Base-by-base conservation (phyloP, 2,329 filamentous ascomycete species). In the Coniochaeta hoffmannii region DNA sequence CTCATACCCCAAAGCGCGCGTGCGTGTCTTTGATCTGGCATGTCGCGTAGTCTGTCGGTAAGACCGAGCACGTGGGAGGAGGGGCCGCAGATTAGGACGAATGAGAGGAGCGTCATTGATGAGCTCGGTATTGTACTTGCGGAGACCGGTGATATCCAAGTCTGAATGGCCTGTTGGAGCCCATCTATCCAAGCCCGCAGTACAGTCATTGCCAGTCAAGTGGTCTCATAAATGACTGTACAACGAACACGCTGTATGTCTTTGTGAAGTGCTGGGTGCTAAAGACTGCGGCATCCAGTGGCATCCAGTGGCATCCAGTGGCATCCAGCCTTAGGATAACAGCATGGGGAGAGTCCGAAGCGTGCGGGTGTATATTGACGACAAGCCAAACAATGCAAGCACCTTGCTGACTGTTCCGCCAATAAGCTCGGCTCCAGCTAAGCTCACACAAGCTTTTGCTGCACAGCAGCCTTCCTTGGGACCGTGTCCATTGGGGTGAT, bases 261-360 rank as follows among this genome's bases (percentile, higher is more conserved):
- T 26, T 28, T 4, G 19, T n/a, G 12, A 24, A 6, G 41, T 22
- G 15, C 41, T 12, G 26, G 41, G 12, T 28, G 4, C 14, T 28
- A 12, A n/a, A 24, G 19, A 26, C 11, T 28, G 19, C n/a, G n/a
- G n/a, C n/a, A n/a, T n/a, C n/a, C n/a, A n/a, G n/a, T n/a, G n/a
- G n/a, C n/a, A n/a, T n/a, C n/a, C n/a, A n/a, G n/a, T n/a, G n/a
- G n/a, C n/a, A n/a, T n/a, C n/a, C n/a, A n/a, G n/a, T n/a, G n/a
- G n/a, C n/a, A 41, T 19, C 8, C 41, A 46, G 24, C 41, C 19
- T 46, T 19, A 46, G 41, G 41, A 50, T 31, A 24, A 28, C 15
- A 14, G 10, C 11, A 50, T 50, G 49, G 49, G 49, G 49, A 50
- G 28, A 50, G 28, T 50, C 49, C 49, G 49, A 50, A 34, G 31